Conservation (phyloP, 2,329 filamentous ascomycete genomes). For the Ceratocystis papillata region DNA sequence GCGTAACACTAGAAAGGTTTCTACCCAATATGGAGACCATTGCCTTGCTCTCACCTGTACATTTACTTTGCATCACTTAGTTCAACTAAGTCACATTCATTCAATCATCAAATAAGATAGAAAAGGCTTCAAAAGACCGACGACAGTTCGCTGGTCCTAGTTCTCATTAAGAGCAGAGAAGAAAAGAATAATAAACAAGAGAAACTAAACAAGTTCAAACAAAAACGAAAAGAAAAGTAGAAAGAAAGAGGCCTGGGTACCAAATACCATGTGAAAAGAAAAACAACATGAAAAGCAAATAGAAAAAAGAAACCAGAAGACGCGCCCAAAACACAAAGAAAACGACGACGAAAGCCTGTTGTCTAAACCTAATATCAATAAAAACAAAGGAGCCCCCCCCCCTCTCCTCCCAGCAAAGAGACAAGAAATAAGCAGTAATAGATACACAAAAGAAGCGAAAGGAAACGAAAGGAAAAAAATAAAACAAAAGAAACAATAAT, state of each 20-base stretch:
- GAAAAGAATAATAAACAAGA: slow-evolving; percentile 25
- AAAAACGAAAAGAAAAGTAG: slow-evolving; percentile 16
- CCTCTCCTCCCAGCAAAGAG: not conserved
- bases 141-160: not conserved
- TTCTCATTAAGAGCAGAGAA: slow-evolving; percentile 1
- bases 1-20: too few relatives aligned
- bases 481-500: slow-evolving; percentile 7
- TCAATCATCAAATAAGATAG: not conserved
- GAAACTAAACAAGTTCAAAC: slow-evolving; percentile 26
- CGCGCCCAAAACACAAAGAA: slow-evolving; percentile 8
- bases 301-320: slow-evolving; percentile 14
- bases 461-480: not conserved
- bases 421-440: slow-evolving; percentile 4
- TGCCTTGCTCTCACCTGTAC: too few relatives aligned
- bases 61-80: too few relatives aligned
- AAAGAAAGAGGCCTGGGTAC: slow-evolving; percentile 8
- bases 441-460: slow-evolving; percentile 8
- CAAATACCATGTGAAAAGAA: slow-evolving; percentile 10
- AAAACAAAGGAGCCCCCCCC: not conserved
- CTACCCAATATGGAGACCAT: too few relatives aligned
- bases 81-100: not conserved
- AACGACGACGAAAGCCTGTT: not conserved
- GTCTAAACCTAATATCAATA: slow-evolving; percentile 11
- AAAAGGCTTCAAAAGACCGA: not conserved
- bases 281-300: not conserved